Evolutionary conservation across 2,329 filamentous ascomycete species (phyloP).

Genomic region (Aureobasidium leucospermi): DNA sequence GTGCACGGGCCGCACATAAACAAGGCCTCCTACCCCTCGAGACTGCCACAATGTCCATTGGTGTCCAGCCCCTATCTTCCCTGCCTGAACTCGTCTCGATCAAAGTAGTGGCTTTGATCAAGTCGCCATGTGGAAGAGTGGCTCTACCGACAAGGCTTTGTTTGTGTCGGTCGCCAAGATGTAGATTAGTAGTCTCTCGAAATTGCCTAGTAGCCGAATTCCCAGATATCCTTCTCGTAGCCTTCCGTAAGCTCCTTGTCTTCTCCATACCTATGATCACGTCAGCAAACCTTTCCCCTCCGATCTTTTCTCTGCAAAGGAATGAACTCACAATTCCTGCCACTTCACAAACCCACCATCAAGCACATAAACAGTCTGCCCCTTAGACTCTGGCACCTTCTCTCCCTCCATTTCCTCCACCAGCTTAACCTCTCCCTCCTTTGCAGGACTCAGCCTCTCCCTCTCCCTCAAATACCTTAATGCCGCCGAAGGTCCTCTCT

Average conservation of each 20-base stretch:
- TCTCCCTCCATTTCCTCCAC: slow-evolving; percentile 22
- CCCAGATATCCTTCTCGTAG: slow-evolving; percentile 81
- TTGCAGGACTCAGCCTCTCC: slow-evolving; percentile 39
- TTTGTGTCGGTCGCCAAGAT: too few species aligned
- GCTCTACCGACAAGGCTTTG: too few species aligned
- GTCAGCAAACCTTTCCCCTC: slow-evolving; percentile 9
- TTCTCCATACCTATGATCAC: slow-evolving; percentile 53
- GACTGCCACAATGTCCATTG: too few species aligned
- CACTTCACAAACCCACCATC: slow-evolving; percentile 80
- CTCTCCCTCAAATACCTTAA: slow-evolving; percentile 69
- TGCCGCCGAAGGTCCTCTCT: slow-evolving; percentile 51
- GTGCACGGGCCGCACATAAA: too few species aligned
- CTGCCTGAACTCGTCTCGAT: too few species aligned
- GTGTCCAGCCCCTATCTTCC: too few species aligned
- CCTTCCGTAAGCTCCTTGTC: slow-evolving; percentile 77
- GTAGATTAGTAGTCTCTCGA: too few species aligned
- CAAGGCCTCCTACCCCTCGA: too few species aligned
- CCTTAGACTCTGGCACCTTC: slow-evolving; percentile 25
- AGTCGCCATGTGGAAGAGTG: too few species aligned
- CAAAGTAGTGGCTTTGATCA: too few species aligned
- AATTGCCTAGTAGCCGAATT: slow-evolving; percentile 21
- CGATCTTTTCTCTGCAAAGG: background rate
- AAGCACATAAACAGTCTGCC: slow-evolving; percentile 72
- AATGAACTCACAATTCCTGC: slow-evolving; percentile 62
- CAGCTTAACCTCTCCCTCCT: background rate